Evolutionary conservation across 139 green algal genomes (phyloP).

Genomic region (Tetraselmis chui): DNA sequence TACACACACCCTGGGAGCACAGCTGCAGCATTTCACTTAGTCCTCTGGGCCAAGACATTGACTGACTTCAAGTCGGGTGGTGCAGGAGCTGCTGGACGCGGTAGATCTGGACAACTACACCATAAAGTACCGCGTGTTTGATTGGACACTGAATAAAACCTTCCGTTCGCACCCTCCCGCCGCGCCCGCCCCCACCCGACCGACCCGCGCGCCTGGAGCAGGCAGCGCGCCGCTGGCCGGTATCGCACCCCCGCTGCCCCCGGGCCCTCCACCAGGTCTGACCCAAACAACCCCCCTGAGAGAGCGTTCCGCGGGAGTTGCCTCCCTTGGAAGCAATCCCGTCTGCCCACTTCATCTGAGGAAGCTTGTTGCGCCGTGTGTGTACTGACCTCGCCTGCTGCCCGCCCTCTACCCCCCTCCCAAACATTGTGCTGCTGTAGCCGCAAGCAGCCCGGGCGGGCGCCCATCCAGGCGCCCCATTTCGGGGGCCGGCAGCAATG

Average conservation of each 20-base stretch:
- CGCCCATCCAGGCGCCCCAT: not conserved
- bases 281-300: too few species aligned
- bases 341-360: not conserved
- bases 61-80: too few species aligned
- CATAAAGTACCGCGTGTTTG: constrained; percentile 14
- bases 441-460: not conserved
- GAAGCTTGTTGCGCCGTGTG: not conserved
- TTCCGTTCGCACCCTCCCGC: not conserved
- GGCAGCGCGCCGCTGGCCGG: too few species aligned
- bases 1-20: too few species aligned
- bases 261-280: not conserved
- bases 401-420: not conserved
- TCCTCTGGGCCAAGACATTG: too few species aligned
- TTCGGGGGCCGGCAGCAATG: not conserved
- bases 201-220: not conserved
- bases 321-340: not conserved
- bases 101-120: constrained; percentile 4
- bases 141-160: constrained; percentile 22
- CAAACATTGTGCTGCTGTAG: not conserved
- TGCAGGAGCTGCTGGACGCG: constrained; percentile 6
- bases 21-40: too few species aligned
- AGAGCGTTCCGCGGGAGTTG: too few species aligned
- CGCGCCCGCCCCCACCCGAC: too few species aligned
- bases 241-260: not conserved
- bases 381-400: not conserved